phyloP scores from a whole-genome alignment of 805 yeast species.

The Komagataella ulmi region DNA sequence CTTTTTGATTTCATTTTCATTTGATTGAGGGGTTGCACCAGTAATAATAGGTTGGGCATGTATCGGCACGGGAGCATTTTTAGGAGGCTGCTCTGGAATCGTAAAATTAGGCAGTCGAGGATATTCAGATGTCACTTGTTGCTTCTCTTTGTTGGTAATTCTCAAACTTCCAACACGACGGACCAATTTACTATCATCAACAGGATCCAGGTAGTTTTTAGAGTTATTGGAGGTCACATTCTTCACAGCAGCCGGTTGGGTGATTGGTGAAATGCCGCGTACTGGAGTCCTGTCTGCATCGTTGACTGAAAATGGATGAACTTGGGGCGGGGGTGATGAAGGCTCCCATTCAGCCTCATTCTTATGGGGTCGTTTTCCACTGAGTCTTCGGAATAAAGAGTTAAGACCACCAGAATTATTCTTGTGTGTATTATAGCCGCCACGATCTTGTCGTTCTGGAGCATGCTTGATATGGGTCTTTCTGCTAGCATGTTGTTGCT shows the following conservation, averaged over 20 bases:
- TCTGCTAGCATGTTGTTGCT: not conserved
- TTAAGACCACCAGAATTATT: conserved; percentile 6
- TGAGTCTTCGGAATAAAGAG: conserved; percentile 19
- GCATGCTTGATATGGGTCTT: not conserved
- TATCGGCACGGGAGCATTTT: conserved; percentile 6
- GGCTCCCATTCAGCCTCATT: conserved; percentile 8
- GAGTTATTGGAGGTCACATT: not conserved
- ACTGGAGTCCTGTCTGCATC: not conserved
- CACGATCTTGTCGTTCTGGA: not conserved
- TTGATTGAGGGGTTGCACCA: not conserved
- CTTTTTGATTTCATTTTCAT: conserved; percentile 18
- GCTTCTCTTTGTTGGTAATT: conserved; percentile 43
- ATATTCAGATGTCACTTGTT: conserved; percentile 12
- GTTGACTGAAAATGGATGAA: not conserved
- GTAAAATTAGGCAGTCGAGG: conserved; percentile 14
- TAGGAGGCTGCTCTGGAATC: conserved; percentile 9
- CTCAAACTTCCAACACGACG: conserved; percentile 52
- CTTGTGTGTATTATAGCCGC: not conserved
- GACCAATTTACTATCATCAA: conserved; percentile 15
- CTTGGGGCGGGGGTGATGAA: not conserved
- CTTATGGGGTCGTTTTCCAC: conserved; percentile 13
- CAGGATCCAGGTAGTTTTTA: conserved; percentile 2
- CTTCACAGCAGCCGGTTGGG: not conserved
- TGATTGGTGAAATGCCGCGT: not conserved
- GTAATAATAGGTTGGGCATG: not conserved